Conservation (phyloP, 2,329 filamentous ascomycete genomes). For the Botrytis deweyae region DNA sequence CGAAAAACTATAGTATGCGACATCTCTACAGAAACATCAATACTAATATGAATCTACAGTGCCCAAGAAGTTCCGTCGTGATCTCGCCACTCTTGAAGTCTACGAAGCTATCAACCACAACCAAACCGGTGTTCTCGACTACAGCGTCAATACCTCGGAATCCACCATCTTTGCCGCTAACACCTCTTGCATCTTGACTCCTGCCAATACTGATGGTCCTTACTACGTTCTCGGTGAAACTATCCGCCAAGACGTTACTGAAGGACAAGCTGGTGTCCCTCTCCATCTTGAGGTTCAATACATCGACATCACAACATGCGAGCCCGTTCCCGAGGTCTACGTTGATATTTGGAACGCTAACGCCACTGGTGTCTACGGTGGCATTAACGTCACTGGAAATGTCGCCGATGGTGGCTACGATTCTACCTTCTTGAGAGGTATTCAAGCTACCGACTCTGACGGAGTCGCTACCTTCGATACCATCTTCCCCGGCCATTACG, state of each 20-base stretch:
- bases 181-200: constrained; percentile 49
- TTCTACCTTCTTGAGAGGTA: constrained; percentile 42
- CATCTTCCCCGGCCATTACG: constrained; percentile 49
- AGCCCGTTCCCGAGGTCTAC: constrained; percentile 40
- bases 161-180: constrained; percentile 42
- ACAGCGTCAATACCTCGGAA: constrained; percentile 21
- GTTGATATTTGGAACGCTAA: constrained; percentile 46
- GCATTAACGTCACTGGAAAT: constrained; percentile 30
- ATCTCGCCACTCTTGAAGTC: constrained; percentile 19
- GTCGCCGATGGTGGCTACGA: constrained; percentile 34
- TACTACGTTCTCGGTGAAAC: constrained; percentile 45
- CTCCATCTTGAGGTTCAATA: constrained; percentile 53
- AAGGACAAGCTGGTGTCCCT: constrained; percentile 49
- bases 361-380: constrained; percentile 43
- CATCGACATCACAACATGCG: constrained; percentile 46
- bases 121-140: constrained; percentile 12
- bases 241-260: constrained; percentile 49
- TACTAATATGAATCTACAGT: not conserved
- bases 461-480: constrained; percentile 45
- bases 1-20: not conserved
- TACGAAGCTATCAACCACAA: constrained; percentile 24
- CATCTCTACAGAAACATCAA: too few relatives aligned
- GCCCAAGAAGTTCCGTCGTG: constrained; percentile 21
- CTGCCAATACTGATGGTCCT: constrained; percentile 53
- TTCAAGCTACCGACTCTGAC: constrained; percentile 43